Evolutionary conservation across 2,329 filamentous ascomycete species (phyloP).

Genomic region (Arthrocladium fulminans): DNA sequence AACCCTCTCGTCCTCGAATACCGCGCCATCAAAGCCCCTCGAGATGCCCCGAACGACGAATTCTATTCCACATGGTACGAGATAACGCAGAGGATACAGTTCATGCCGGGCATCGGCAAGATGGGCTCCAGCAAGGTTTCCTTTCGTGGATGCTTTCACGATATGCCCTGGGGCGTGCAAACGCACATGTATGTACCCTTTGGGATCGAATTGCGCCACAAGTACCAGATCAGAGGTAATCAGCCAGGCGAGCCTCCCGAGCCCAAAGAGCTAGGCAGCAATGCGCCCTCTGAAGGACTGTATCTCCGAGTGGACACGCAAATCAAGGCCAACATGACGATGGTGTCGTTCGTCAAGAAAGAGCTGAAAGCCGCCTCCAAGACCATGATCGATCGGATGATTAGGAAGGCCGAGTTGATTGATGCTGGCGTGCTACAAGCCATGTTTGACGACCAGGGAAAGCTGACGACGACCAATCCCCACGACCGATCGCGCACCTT

Average conservation of each 20-base stretch:
- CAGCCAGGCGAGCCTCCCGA: conserved; percentile 61
- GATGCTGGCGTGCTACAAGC: conserved; percentile 23
- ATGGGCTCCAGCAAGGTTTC: conserved; percentile 50
- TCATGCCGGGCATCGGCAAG: conserved; percentile 52
- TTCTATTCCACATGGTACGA: conserved; percentile 67
- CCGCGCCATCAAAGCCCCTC: conserved; percentile 57
- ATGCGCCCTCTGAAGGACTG: conserved; percentile 58
- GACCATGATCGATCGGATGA: conserved; percentile 56
- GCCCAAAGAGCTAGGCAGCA: conserved; percentile 57
- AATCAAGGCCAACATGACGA: conserved; percentile 68
- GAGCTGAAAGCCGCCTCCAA: conserved; percentile 70
- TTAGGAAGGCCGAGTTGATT: conserved; percentile 42
- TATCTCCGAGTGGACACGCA: conserved; percentile 78
- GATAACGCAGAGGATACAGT: conserved; percentile 66
- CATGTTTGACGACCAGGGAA: conserved; percentile 20
- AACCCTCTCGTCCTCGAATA: conserved; percentile 73
- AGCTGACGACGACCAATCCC: conserved; percentile 18
- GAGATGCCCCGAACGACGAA: conserved; percentile 61
- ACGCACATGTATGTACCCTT: conserved; percentile 78
- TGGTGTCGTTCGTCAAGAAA: conserved; percentile 70
- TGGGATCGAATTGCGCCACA: conserved; percentile 67
- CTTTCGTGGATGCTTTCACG: conserved; percentile 74
- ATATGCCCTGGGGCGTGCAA: conserved; percentile 63
- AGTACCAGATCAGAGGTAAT: conserved; percentile 69
- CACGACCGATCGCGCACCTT: conserved; percentile 16